Evolutionary conservation across 805 yeast species (phyloP).

Genomic region (Diddensiella transvaalensis): DNA sequence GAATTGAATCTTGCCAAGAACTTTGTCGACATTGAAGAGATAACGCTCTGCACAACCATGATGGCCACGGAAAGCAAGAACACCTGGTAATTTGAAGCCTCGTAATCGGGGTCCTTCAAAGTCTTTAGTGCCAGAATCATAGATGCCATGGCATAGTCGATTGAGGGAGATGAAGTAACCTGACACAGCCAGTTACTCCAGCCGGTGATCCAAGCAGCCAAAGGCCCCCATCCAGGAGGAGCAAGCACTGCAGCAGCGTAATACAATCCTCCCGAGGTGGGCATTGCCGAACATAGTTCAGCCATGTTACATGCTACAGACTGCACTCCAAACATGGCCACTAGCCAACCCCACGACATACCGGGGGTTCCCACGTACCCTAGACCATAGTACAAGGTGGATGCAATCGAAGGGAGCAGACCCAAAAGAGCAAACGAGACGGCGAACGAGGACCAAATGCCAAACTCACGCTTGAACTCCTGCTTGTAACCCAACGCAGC

Average conservation of each 20-base stretch:
- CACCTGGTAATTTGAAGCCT: constrained; percentile 46
- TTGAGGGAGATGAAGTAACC: constrained; percentile 60
- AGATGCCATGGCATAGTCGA: constrained; percentile 53
- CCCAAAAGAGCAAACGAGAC: constrained; percentile 65
- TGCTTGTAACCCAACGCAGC: constrained; percentile 52
- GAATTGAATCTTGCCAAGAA: constrained; percentile 52
- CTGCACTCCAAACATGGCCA: constrained; percentile 53
- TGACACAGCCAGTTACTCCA: constrained; percentile 66
- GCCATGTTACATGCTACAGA: constrained; percentile 59
- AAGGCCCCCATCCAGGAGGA: constrained; percentile 51
- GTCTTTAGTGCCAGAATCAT: constrained; percentile 52
- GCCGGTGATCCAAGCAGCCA: constrained; percentile 59
- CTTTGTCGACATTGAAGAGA: constrained; percentile 53
- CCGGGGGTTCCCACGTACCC: constrained; percentile 63
- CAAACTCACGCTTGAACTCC: constrained; percentile 58
- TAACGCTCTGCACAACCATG: constrained; percentile 43
- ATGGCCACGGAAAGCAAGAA: constrained; percentile 53
- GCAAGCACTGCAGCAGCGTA: constrained; percentile 62
- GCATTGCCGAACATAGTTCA: constrained; percentile 61
- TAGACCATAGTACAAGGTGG: constrained; percentile 56
- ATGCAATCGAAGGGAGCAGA: constrained; percentile 62
- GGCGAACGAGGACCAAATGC: constrained; percentile 55
- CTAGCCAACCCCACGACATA: constrained; percentile 58
- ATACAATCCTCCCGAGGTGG: constrained; percentile 66
- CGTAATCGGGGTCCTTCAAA: constrained; percentile 39